phyloP scores from a whole-genome alignment of 345 rosid species.

The Kernera saxatilis region DNA sequence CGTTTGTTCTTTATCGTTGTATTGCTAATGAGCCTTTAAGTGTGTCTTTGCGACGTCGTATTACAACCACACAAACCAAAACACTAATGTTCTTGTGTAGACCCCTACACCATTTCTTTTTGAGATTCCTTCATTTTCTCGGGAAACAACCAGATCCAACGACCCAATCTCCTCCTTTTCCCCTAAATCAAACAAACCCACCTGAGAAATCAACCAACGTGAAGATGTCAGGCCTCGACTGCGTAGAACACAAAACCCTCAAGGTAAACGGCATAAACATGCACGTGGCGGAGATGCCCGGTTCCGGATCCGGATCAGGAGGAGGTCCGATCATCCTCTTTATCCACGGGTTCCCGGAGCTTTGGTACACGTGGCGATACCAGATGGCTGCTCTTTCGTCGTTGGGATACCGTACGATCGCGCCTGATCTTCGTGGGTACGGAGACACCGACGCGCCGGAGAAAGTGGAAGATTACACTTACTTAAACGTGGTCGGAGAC shows the following conservation, averaged over 20 bases:
- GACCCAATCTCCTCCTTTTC: not conserved
- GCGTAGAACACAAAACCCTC: constrained; percentile 47
- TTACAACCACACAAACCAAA: not conserved
- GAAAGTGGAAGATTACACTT: constrained; percentile 39
- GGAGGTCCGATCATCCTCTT: constrained; percentile 48
- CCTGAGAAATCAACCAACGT: not conserved
- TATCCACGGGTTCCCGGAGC: constrained; percentile 81
- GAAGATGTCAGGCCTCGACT: constrained; percentile 35
- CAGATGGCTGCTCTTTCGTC: constrained; percentile 60
- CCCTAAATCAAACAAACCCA: not conserved
- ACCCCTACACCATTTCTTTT: not conserved
- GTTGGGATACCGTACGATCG: constrained; percentile 67
- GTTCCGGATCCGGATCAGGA: constrained; percentile 23
- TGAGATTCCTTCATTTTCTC: not conserved
- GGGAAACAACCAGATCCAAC: not conserved
- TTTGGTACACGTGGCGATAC: constrained; percentile 88
- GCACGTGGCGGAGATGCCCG: constrained; percentile 69
- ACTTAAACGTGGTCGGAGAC: constrained; percentile 53
- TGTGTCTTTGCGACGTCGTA: not conserved
- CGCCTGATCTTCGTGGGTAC: constrained; percentile 82
- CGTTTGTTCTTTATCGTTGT: not conserved
- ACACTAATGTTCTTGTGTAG: not conserved
- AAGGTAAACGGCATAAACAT: constrained; percentile 58
- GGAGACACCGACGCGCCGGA: constrained; percentile 71
- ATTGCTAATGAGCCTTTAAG: not conserved